Evolutionary conservation across 2,329 filamentous ascomycete genomes (phyloP), one percentile per base, ranked within the genome.

Genomic region (Talaromyces verruculosus): DNA sequence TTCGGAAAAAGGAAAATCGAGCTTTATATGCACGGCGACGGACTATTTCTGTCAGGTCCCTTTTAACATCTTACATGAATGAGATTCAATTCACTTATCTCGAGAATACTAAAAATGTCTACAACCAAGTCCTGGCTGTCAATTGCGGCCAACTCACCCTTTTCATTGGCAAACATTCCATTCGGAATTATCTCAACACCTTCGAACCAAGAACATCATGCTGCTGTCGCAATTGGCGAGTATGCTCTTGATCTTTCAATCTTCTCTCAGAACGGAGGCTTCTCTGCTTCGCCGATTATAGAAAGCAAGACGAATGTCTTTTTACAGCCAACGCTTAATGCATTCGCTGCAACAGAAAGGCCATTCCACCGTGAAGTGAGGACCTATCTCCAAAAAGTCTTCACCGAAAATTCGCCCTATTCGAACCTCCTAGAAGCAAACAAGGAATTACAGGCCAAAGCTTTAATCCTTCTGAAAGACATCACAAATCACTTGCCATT

Each of bases 131-230:
- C 85, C 63, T 89, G 87, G 87, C 80, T 89, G 64, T 77, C 77
- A 61, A 87, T 89, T 66, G 84, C 87, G 55, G 80, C 81, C 61
- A 80, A 82, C 64, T 89, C 85, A 65, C 87, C 88, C 72, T 92
- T 92, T 78, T 91, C 91, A 8, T 80, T 94, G 60, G 87, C 89
- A 72, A 95, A 95, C 75, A 89, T 95, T 63, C 91, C 91, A 1
- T 94, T 94, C 73, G 91, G 91, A 72, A 88, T 95, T 80, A 91
- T 95, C 74, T 89, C 87, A 35, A 89, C 89, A 0, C 69, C 82
- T 3, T 76, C 82, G 5, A 82, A 86, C 66, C 72, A 82, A 10
- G 82, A 82, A 33, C 89, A 84, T 1, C 88, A 88, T 33, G 84
- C 88, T 11, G 91, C 90, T 11, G 80, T 91, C 67, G 90, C 90